Evolutionary conservation across 2,329 filamentous ascomycete genomes (phyloP).

Genomic region (Colletotrichum simmondsii): DNA sequence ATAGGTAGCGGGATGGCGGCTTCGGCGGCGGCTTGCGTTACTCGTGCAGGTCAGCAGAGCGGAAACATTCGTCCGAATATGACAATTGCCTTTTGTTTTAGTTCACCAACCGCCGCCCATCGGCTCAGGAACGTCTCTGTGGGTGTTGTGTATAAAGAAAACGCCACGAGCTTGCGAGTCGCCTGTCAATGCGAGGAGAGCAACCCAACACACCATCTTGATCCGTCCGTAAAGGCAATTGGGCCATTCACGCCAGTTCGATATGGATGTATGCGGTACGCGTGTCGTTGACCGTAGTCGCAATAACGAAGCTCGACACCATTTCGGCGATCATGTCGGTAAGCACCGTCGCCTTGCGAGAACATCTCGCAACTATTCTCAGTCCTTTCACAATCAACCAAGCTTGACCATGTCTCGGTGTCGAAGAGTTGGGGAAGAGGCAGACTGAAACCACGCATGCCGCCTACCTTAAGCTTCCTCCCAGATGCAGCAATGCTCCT

Average conservation of each 20-base stretch:
- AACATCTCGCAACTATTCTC: neutral
- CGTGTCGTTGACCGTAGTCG: conserved; percentile 15
- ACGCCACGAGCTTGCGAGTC: conserved; percentile 29
- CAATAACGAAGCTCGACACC: neutral
- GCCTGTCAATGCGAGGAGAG: conserved; percentile 20
- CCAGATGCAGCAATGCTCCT: conserved; percentile 25
- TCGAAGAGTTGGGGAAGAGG: conserved; percentile 4
- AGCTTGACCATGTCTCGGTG: conserved; percentile 17
- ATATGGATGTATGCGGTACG: conserved; percentile 21
- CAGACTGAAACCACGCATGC: conserved; percentile 27
- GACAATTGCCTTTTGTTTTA: neutral
- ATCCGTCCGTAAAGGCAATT: neutral
- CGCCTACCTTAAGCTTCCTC: conserved; percentile 24
- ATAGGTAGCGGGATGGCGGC: neutral
- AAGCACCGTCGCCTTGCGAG: neutral
- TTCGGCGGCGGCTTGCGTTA: neutral
- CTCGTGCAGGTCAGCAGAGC: neutral
- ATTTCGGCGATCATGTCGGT: neutral
- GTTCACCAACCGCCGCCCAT: neutral
- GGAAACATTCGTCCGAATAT: conserved; percentile 1
- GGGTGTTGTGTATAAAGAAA: conserved; percentile 1
- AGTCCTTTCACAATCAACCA: neutral
- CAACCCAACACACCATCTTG: conserved; percentile 22
- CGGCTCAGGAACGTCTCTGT: conserved; percentile 10
- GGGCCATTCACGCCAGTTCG: conserved; percentile 11